A percentile compares a stretch with the other conserved stretches of the same genome.
Evolutionary conservation across 345 rosid species (phyloP).

Genomic region (Eucalyptus urophylla): DNA sequence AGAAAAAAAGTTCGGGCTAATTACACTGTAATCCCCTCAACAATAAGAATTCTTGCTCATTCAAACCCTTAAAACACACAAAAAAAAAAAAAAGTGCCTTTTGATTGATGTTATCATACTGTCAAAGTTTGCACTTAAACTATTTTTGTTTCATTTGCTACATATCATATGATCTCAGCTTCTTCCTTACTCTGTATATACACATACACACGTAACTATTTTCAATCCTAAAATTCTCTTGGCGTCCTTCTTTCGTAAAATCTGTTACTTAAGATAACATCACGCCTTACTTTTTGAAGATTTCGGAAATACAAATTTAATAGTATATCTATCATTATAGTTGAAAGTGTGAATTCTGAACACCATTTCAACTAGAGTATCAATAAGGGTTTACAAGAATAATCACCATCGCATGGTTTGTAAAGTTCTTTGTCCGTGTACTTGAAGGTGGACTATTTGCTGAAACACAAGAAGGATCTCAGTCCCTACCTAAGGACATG

Average conservation of each 20-base stretch:
- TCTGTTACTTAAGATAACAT: not conserved
- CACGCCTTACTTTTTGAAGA: not conserved
- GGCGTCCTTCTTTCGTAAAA: not conserved
- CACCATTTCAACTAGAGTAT: not conserved
- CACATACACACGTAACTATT: not conserved
- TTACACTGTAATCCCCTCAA: not conserved
- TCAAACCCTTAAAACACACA: not conserved
- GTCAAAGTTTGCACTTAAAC: not conserved
- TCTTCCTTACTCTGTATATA: not conserved
- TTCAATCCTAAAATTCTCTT: not conserved
- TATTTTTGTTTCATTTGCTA: not conserved
- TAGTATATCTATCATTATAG: not conserved
- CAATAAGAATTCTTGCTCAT: not conserved
- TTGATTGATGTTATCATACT: not conserved
- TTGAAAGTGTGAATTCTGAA: not conserved
- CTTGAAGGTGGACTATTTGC: constrained; percentile 78
- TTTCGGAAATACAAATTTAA: not conserved
- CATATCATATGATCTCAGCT: not conserved
- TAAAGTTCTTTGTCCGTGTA: not conserved
- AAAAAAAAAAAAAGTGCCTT: not conserved
- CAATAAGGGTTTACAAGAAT: not conserved
- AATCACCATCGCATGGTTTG: not conserved
- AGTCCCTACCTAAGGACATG: constrained; percentile 56
- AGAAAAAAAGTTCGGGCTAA: not conserved
- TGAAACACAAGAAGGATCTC: constrained; percentile 67